phyloP scores from a whole-genome alignment of 1,284 basidiomycete genomes.

The Sporisorium exsertum region DNA sequence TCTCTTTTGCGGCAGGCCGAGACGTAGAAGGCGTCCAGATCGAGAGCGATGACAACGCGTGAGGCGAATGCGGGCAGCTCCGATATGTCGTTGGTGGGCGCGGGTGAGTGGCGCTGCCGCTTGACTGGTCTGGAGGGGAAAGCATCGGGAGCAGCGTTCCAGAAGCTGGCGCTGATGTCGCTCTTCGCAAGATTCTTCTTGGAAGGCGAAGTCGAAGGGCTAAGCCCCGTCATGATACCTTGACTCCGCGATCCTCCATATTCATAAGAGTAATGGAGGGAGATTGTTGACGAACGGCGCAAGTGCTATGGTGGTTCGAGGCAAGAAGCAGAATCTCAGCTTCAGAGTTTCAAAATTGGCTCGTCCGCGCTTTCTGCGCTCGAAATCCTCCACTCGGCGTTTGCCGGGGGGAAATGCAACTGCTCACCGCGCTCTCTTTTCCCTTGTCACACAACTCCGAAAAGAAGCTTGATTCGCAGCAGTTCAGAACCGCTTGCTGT shows the following conservation, averaged over 20 bases:
- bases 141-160: not conserved
- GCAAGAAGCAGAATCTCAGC: slow-evolving; percentile 8
- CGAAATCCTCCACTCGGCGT: slow-evolving; percentile 26
- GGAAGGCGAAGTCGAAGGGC: slow-evolving; percentile 29
- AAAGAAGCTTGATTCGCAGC: not conserved
- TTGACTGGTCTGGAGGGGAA: slow-evolving; percentile 11
- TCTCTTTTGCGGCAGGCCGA: slow-evolving; percentile 68
- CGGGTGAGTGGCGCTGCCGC: slow-evolving; percentile 12
- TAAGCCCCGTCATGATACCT: slow-evolving; percentile 38
- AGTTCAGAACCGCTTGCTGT: not conserved
- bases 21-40: slow-evolving; percentile 65
- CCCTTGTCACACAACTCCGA: not conserved
- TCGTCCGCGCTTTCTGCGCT: slow-evolving; percentile 9
- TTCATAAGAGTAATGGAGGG: not conserved
- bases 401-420: not conserved
- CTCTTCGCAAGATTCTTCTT: slow-evolving; percentile 12
- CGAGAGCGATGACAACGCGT: slow-evolving; percentile 51
- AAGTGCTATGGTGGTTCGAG: not conserved
- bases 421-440: not conserved
- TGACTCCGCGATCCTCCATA: slow-evolving; percentile 14
- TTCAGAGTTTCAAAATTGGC: not conserved
- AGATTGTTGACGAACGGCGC: not conserved
- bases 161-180: not conserved
- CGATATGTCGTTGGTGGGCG: not conserved
- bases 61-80: slow-evolving; percentile 4